These are phyloP conservation scores for Poa annua DNA, from an alignment of 176 grass and related monocot genomes.

Conservation along the genomic window DNA sequence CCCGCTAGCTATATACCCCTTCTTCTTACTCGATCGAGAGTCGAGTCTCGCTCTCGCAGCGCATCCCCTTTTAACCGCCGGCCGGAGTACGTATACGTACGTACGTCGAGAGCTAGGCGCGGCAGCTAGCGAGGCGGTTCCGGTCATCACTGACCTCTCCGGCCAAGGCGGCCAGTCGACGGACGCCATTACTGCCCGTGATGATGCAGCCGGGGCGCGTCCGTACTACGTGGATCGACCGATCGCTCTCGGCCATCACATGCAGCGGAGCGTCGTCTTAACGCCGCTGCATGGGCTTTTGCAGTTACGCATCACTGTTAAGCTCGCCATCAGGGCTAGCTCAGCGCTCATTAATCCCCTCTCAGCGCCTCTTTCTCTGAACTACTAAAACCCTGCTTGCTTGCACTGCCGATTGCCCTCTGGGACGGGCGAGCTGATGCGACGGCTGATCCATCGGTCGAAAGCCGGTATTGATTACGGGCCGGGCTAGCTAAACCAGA, in stretches of 20 bases:
- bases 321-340: conserved; percentile 25
- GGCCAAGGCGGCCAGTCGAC: too few species aligned
- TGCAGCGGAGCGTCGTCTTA: conserved; percentile 32
- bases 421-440: conserved; percentile 15
- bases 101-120: neutral
- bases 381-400: neutral
- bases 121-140: neutral
- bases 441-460: conserved; percentile 27
- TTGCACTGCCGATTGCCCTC: neutral
- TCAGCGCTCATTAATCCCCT: neutral
- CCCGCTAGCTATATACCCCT: neutral
- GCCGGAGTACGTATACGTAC: neutral
- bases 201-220: neutral
- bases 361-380: neutral
- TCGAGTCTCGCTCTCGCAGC: too few species aligned
- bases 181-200: conserved; percentile 26
- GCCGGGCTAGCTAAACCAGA: neutral
- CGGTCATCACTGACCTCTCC: neutral
- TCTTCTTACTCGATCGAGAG: neutral
- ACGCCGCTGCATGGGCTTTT: conserved; percentile 55
- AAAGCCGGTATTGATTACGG: conserved; percentile 34
- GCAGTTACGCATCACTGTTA: conserved; percentile 58
- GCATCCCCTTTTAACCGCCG: conserved; percentile 5
- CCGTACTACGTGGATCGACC: neutral
- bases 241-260: conserved; percentile 50